Conservation (phyloP, 164 flowering plant genomes). For the Vitis labrusca region DNA sequence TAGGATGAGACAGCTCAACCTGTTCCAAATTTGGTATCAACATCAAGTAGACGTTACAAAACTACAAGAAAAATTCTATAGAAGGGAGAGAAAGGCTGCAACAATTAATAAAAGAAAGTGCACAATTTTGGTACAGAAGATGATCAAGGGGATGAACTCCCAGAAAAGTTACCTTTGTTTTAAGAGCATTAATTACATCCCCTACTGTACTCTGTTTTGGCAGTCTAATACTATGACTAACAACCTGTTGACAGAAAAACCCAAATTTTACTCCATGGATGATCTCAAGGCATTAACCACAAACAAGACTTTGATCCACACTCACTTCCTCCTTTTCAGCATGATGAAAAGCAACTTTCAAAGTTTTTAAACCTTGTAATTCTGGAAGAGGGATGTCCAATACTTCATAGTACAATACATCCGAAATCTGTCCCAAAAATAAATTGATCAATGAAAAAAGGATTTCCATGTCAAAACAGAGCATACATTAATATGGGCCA, state of each 20-base stretch:
- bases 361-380: constrained; percentile 22
- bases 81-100: background rate
- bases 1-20: constrained; percentile 43
- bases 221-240: constrained; percentile 35
- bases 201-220: constrained; percentile 44
- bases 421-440: too few relatives aligned
- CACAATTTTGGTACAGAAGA: background rate
- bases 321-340: constrained; percentile 41
- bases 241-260: constrained; percentile 31
- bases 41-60: background rate
- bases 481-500: too few relatives aligned
- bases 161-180: constrained; percentile 26
- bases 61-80: background rate
- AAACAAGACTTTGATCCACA: background rate
- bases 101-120: background rate
- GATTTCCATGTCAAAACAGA: too few relatives aligned
- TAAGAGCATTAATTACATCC: constrained; percentile 42
- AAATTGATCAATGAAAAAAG: too few relatives aligned
- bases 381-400: constrained; percentile 19
- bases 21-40: constrained; percentile 12
- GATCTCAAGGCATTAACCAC: background rate
- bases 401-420: background rate
- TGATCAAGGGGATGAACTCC: background rate
- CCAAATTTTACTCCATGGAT: background rate
- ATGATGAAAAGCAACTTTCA: constrained; percentile 43